Percentiles rank a stretch among this genome's conserved stretches.
Conservation (phyloP, 2,329 filamentous ascomycete genomes). For the Alternaria solani region DNA sequence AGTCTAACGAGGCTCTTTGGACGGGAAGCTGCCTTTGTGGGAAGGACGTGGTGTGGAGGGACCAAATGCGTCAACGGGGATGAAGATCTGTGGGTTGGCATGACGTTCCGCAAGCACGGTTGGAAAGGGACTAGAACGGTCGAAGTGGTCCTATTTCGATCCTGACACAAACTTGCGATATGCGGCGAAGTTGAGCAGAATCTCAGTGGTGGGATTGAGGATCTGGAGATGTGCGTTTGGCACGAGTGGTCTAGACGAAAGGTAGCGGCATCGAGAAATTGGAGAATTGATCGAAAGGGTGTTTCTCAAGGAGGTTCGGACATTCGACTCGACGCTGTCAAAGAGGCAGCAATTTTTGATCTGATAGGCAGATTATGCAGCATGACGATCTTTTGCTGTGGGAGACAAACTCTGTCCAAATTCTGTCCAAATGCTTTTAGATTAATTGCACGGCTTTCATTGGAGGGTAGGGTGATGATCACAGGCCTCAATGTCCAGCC, state of each 20-base stretch:
- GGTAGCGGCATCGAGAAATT: slow-evolving; percentile 16
- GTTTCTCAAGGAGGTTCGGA: neutral
- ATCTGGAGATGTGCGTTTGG: neutral
- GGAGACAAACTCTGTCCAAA: neutral
- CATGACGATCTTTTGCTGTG: slow-evolving; percentile 3
- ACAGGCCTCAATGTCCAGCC: neutral
- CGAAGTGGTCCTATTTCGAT: neutral
- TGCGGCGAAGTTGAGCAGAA: neutral
- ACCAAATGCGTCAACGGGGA: slow-evolving; percentile 4
- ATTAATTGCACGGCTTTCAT: neutral
- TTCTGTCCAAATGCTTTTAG: neutral
- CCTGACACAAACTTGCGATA: slow-evolving; percentile 1
- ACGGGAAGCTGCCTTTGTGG: neutral
- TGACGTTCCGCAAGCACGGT: slow-evolving; percentile 13
- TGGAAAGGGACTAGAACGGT: slow-evolving; percentile 9
- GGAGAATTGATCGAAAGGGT: slow-evolving; percentile 5
- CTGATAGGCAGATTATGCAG: slow-evolving; percentile 3
- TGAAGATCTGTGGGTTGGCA: slow-evolving; percentile 28
- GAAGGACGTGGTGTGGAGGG: slow-evolving; percentile 11
- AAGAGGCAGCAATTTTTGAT: neutral
- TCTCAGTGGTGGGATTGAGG: neutral
- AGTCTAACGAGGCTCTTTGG: neutral
- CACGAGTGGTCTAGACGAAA: slow-evolving; percentile 6
- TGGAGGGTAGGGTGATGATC: neutral
- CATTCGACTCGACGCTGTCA: slow-evolving; percentile 1